Conservation (phyloP, 2,329 filamentous ascomycete genomes). For the Drechslerella coelobrocha region DNA sequence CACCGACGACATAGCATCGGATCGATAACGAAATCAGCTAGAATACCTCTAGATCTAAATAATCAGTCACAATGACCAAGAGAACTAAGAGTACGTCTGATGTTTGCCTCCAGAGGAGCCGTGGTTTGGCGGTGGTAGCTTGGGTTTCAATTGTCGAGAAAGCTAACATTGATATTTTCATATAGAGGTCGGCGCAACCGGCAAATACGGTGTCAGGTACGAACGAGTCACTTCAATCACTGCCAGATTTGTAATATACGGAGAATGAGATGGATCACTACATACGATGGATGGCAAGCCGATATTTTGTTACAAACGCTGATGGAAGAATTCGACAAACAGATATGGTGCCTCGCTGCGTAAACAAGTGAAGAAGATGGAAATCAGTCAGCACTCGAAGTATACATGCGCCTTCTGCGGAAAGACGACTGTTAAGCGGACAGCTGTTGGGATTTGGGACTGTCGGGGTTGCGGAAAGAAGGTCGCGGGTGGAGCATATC, state of each 20-base stretch:
- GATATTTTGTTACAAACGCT: conserved; percentile 24
- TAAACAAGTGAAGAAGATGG: conserved; percentile 99
- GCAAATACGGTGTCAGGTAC: conserved; percentile 97
- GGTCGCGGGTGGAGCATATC: conserved; percentile 91
- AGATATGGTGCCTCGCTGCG: conserved; percentile 99
- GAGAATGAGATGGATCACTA: conserved; percentile 28
- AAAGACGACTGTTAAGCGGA: conserved; percentile 90
- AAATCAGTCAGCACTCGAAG: conserved; percentile 97
- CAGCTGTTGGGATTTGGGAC: conserved; percentile 94
- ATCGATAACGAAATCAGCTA: conserved; percentile 44
- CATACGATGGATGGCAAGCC: neutral
- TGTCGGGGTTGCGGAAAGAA: conserved; percentile 96
- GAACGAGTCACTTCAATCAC: conserved; percentile 58
- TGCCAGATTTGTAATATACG: conserved; percentile 34
- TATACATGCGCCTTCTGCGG: conserved; percentile 99
- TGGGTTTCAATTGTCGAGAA: conserved; percentile 1
- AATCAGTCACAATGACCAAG: conserved; percentile 81
- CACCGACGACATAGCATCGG: conserved; percentile 10
- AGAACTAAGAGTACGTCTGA: conserved; percentile 74
- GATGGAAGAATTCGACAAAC: conserved; percentile 50
- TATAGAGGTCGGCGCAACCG: conserved; percentile 90
- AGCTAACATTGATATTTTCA: conserved; percentile 56
- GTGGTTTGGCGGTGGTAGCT: conserved; percentile 23
- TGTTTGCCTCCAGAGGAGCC: neutral
- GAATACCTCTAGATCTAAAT: conserved; percentile 52